Evolutionary conservation across 305 asterid genomes (phyloP).

Genomic region (Fraxinus baroniana): DNA sequence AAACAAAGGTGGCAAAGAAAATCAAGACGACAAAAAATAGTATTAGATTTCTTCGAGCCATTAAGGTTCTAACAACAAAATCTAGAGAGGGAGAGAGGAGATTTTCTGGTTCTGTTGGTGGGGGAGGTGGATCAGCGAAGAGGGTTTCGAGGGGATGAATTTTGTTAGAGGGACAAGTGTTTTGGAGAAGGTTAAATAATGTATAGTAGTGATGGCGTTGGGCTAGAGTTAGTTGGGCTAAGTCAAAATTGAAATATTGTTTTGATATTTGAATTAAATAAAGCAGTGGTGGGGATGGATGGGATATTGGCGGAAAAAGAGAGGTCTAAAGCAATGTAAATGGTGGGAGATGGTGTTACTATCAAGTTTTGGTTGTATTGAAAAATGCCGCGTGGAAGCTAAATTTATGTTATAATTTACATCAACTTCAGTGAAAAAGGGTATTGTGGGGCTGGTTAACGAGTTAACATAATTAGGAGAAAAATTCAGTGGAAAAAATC

Average conservation of each 20-base stretch:
- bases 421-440: background rate
- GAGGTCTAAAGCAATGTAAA: background rate
- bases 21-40: conserved; percentile 8
- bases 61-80: background rate
- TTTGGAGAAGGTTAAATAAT: background rate
- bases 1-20: conserved; percentile 13
- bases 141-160: conserved; percentile 21
- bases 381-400: conserved; percentile 28
- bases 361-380: background rate
- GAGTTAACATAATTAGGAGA: background rate
- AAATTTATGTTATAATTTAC: background rate
- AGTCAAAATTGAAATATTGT: conserved; percentile 30
- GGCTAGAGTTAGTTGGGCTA: conserved; percentile 27
- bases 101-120: background rate
- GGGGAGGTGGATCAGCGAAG: background rate
- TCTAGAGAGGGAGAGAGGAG: conserved; percentile 6
- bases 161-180: background rate
- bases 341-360: background rate
- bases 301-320: background rate
- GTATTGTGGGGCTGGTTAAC: background rate
- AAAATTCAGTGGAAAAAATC: background rate
- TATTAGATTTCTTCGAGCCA: conserved; percentile 16
- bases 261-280: background rate
- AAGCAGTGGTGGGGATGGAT: background rate
- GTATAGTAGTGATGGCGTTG: conserved; percentile 22